These are phyloP conservation scores for Nemania diffusa DNA, from an alignment of 2,329 filamentous ascomycete species.

Conservation along the genomic window DNA sequence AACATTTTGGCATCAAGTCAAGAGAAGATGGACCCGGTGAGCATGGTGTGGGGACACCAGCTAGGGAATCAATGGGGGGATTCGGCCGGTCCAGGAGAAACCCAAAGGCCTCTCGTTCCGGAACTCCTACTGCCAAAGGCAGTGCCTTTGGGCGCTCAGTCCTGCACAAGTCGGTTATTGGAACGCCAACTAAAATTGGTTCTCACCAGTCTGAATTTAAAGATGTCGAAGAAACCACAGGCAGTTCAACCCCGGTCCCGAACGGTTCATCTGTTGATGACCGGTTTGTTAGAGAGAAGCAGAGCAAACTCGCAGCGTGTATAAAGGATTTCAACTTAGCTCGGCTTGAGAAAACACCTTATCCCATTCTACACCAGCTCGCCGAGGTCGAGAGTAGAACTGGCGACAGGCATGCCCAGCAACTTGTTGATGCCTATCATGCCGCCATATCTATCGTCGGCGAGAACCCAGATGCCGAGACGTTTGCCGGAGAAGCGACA, in stretches of 20 bases:
- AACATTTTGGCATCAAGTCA: slow-evolving; percentile 89
- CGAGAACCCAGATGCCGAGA: slow-evolving; percentile 72
- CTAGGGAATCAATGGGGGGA: slow-evolving; percentile 62
- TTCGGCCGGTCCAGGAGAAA: slow-evolving; percentile 70
- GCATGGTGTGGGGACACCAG: slow-evolving; percentile 49
- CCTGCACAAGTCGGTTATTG: slow-evolving; percentile 87
- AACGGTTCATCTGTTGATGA: slow-evolving; percentile 71
- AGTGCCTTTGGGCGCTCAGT: slow-evolving; percentile 73
- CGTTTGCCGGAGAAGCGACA: slow-evolving; percentile 68
- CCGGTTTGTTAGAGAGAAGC: slow-evolving; percentile 83
- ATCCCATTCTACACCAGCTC: slow-evolving; percentile 80
- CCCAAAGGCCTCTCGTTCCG: slow-evolving; percentile 52
- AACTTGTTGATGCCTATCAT: slow-evolving; percentile 84
- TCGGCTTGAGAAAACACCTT: slow-evolving; percentile 72
- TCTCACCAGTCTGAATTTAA: slow-evolving; percentile 73
- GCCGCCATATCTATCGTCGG: slow-evolving; percentile 82
- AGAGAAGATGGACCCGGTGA: slow-evolving; percentile 58
- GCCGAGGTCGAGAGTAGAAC: slow-evolving; percentile 76
- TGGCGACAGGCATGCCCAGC: slow-evolving; percentile 75
- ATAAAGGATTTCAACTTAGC: slow-evolving; percentile 81
- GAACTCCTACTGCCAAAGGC: slow-evolving; percentile 54
- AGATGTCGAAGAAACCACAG: slow-evolving; percentile 71
- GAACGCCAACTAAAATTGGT: slow-evolving; percentile 76
- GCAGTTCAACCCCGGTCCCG: slow-evolving; percentile 57
- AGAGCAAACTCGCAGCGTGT: slow-evolving; percentile 81